Base-by-base conservation (phyloP, 805 yeast species). In the Yarrowia alimentaria region DNA sequence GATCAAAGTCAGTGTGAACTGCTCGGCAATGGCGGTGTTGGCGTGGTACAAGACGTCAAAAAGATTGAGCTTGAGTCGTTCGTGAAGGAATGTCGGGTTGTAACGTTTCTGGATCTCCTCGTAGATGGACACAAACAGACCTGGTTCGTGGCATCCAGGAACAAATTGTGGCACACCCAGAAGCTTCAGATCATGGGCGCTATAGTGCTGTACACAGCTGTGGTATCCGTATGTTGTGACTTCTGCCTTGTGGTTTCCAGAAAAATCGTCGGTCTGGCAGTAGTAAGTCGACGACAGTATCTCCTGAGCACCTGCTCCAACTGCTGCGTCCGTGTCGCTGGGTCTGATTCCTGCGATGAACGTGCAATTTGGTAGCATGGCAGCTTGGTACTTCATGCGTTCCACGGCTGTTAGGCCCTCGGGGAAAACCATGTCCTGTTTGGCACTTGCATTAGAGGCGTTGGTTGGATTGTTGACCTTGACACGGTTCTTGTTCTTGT, bases 111-210 rank as follows among this genome's bases (percentile, higher is more conserved):
- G 35, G n/a, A 43, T 43, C 22, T 43, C 50, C 12, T 43, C 37
- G 13, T 30, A 43, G 22, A 43, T 43, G 7, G 37, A 26, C 21
- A 43, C 6, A 43, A 43, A 43, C 24, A 43, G 10, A 1, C 50
- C 50, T 1, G 50, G 50, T n/a, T 43, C 50, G 9, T 43, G 50
- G 22, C 50, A 43, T 5, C 50, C 50, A 5, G 50, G 50, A 14
- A 43, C 50, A 30, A 43, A 43, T 16, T 43, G 50, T 3, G 50
- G 50, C n/a, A 43, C 21, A 2, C 50, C 50, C 30, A 43, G 22
- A 12, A 43, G 37, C 37, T 43, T 43, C 19, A 30, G 37, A 31
- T 43, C 50, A 43, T 43, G 50, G 5, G 21, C 18, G n/a, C 22
- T 16, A n/a, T 30, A 43, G 30, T 43, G 50, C n/a, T 32, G 20